Conservation (phyloP, 371 early-diverging fungal genomes). For the Rhizopus microsporus region DNA sequence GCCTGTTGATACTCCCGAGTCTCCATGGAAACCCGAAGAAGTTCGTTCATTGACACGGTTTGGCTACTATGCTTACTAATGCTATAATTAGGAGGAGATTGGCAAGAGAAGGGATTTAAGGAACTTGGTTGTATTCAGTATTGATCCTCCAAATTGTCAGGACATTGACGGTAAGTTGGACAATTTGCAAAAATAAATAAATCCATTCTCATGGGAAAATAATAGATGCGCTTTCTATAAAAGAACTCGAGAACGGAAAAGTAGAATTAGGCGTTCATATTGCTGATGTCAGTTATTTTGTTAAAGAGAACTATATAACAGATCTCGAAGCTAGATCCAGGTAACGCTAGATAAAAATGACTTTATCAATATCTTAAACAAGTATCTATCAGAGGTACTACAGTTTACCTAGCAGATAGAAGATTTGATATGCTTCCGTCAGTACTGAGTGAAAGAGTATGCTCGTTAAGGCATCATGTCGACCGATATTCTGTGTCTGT, state of each 20-base stretch:
- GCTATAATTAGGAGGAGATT: slow-evolving; percentile 47
- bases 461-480: slow-evolving; percentile 80
- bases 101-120: slow-evolving; percentile 56
- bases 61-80: neutral
- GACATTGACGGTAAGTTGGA: slow-evolving; percentile 76
- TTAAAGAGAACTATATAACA: slow-evolving; percentile 73
- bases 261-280: slow-evolving; percentile 94
- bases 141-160: slow-evolving; percentile 92
- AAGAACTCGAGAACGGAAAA: slow-evolving; percentile 52
- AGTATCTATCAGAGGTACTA: slow-evolving; percentile 73
- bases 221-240: slow-evolving; percentile 86
- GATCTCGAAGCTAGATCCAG: slow-evolving; percentile 85
- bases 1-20: slow-evolving; percentile 57
- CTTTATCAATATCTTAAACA: neutral
- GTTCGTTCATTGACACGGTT: neutral
- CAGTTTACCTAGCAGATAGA: slow-evolving; percentile 90
- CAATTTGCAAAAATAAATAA: slow-evolving; percentile 5
- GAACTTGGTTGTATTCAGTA: slow-evolving; percentile 57
- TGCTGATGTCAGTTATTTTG: slow-evolving; percentile 97
- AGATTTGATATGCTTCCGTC: slow-evolving; percentile 98
- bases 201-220: neutral
- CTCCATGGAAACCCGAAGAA: slow-evolving; percentile 61
- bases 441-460: slow-evolving; percentile 88
- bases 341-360: slow-evolving; percentile 18
- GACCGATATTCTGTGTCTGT: slow-evolving; percentile 84